phyloP scores from a whole-genome alignment of 2,329 filamentous ascomycete genomes.

The Verticillium albo-atrum region DNA sequence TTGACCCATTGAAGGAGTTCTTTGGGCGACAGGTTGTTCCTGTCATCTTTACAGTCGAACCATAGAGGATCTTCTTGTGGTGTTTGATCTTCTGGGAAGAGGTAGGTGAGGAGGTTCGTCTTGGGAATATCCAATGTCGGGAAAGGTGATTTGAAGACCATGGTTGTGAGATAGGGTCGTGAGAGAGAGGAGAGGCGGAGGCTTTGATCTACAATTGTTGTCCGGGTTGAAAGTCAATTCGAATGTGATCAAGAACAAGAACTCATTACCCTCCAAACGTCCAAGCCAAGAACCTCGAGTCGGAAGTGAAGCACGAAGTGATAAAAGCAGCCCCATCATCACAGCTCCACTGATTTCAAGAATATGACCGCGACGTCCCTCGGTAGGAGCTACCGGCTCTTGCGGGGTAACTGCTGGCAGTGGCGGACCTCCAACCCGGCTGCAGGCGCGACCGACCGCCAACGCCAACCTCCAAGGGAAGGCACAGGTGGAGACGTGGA shows the following conservation, averaged over 20 bases:
- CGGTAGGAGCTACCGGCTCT: background rate
- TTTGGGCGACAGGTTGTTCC: conserved; percentile 37
- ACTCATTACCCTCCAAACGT: background rate
- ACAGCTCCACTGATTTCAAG: background rate
- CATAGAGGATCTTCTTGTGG: conserved; percentile 44
- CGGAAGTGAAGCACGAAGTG: background rate
- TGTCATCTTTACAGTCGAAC: conserved; percentile 44
- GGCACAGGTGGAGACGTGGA: background rate
- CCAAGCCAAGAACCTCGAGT: background rate
- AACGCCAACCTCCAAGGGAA: too few relatives aligned
- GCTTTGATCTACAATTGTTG: too few relatives aligned
- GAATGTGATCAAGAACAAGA: background rate
- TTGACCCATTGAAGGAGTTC: conserved; percentile 46
- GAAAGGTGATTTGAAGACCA: conserved; percentile 40
- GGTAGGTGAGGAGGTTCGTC: conserved; percentile 35
- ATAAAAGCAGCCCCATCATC: background rate
- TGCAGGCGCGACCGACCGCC: too few relatives aligned
- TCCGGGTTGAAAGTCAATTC: too few relatives aligned
- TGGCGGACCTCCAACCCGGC: background rate
- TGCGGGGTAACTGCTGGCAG: background rate
- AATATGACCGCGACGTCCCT: background rate
- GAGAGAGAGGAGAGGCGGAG: too few relatives aligned
- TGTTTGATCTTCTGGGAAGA: conserved; percentile 23
- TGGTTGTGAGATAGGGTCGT: too few relatives aligned
- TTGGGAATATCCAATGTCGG: conserved; percentile 36